Evolutionary conservation across 2,329 filamentous ascomycete genomes (phyloP).

Genomic region (Claviceps lovelessii): DNA sequence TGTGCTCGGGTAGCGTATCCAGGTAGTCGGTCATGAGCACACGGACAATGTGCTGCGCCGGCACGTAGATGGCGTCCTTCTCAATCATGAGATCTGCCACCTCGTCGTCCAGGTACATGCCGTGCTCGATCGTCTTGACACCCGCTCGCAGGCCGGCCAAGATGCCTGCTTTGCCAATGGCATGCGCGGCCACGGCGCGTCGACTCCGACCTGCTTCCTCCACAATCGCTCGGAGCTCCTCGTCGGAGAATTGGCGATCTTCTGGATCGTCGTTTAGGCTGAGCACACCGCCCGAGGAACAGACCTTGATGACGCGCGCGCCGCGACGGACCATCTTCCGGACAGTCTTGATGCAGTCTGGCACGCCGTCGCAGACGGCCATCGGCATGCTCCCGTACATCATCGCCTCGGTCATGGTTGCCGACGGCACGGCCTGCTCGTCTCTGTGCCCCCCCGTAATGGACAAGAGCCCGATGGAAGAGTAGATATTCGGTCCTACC

Average conservation of each 20-base stretch:
- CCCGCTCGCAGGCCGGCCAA: conserved; percentile 23
- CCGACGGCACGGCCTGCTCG: conserved; percentile 19
- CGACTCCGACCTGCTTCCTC: conserved; percentile 22
- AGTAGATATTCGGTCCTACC: conserved; percentile 34
- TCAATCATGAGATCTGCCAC: conserved; percentile 25
- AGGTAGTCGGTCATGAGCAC: conserved; percentile 16
- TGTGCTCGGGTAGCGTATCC: conserved; percentile 18
- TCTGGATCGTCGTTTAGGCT: conserved; percentile 25
- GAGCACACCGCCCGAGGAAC: conserved; percentile 25
- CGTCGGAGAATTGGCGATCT: conserved; percentile 24
- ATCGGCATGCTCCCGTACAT: conserved; percentile 21
- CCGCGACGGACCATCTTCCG: conserved; percentile 26
- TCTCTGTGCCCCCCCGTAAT: conserved; percentile 36
- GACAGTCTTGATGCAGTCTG: conserved; percentile 26
- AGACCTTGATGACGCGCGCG: conserved; percentile 26
- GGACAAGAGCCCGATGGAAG: conserved; percentile 26
- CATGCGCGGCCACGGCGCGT: conserved; percentile 25
- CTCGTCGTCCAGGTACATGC: conserved; percentile 27
- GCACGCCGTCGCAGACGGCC: conserved; percentile 22
- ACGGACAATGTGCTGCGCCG: conserved; percentile 24
- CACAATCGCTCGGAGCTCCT: conserved; percentile 24
- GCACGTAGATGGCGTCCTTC: conserved; percentile 22
- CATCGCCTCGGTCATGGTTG: conserved; percentile 17
- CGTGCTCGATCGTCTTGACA: conserved; percentile 25
- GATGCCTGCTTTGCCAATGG: conserved; percentile 27